Percentiles rank a stretch among this genome's conserved stretches.
Evolutionary conservation across 1,284 basidiomycete species (phyloP).

Genomic region (Ganoderma boninense): DNA sequence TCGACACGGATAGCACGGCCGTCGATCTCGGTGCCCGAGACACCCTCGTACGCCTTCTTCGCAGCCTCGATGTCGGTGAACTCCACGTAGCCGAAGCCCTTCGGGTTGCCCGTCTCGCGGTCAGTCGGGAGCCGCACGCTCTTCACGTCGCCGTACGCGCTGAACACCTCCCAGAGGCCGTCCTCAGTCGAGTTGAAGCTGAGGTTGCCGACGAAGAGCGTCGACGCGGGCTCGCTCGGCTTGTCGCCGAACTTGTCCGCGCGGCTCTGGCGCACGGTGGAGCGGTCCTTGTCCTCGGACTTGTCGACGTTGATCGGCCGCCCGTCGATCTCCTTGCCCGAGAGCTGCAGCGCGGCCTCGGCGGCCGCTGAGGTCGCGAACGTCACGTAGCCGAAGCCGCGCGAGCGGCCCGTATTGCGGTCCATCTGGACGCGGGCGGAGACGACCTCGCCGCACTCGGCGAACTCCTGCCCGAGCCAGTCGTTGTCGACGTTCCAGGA

Average conservation of each 20-base stretch:
- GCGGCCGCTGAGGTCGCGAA: constrained; percentile 83
- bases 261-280: constrained; percentile 67
- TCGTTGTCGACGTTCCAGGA: constrained; percentile 99
- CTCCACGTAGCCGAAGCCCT: constrained; percentile 98
- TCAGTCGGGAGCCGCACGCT: constrained; percentile 94
- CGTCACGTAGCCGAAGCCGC: constrained; percentile 96
- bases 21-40: constrained; percentile 82
- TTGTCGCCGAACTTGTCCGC: constrained; percentile 83
- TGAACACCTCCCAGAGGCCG: constrained; percentile 91
- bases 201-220: constrained; percentile 93
- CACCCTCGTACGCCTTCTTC: constrained; percentile 80
- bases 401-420: constrained; percentile 86
- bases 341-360: constrained; percentile 80
- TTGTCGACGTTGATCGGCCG: constrained; percentile 90
- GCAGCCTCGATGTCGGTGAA: constrained; percentile 86
- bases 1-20: constrained; percentile 89
- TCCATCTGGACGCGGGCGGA: constrained; percentile 93
- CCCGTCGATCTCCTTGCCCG: constrained; percentile 92
- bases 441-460: constrained; percentile 87
- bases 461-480: constrained; percentile 93
- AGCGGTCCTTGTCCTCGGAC: constrained; percentile 69
- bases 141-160: constrained; percentile 89
- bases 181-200: constrained; percentile 88
- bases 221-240: constrained; percentile 74
- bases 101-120: constrained; percentile 88